phyloP scores from a whole-genome alignment of 2,329 filamentous ascomycete species.

The Penicillium fuscoglaucum region DNA sequence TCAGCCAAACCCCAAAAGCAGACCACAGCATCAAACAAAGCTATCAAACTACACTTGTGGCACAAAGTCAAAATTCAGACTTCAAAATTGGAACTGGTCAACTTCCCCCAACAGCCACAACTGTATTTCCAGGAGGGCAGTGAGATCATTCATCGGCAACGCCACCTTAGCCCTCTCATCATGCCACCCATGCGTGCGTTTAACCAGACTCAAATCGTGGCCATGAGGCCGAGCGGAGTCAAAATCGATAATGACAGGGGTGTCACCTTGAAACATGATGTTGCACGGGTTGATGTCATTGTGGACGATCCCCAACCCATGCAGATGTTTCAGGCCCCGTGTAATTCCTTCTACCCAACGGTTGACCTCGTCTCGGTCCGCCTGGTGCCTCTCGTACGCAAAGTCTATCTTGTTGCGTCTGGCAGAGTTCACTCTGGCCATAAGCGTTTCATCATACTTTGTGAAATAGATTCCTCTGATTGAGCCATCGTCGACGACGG shows the following conservation, averaged over 20 bases:
- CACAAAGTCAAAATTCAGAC: not conserved
- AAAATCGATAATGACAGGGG: constrained; percentile 18
- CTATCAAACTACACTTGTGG: not conserved
- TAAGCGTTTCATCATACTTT: constrained; percentile 7
- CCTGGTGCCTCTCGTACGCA: not conserved
- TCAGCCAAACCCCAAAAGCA: not conserved
- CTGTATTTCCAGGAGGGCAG: constrained; percentile 9
- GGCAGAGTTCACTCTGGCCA: constrained; percentile 1
- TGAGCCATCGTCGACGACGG: not conserved
- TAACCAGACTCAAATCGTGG: constrained; percentile 1
- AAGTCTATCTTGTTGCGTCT: not conserved
- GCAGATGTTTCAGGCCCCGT: constrained; percentile 74
- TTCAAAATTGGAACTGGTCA: constrained; percentile 5
- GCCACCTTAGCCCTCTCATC: not conserved
- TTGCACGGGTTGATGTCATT: constrained; percentile 93
- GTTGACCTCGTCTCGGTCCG: not conserved
- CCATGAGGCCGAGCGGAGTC: constrained; percentile 7
- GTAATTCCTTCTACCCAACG: constrained; percentile 19
- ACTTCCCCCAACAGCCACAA: constrained; percentile 2
- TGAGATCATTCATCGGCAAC: constrained; percentile 6
- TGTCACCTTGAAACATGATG: constrained; percentile 67
- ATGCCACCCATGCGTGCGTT: constrained; percentile 10
- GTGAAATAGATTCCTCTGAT: constrained; percentile 7
- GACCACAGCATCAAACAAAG: not conserved
- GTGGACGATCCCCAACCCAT: constrained; percentile 83